These are phyloP conservation scores for Boletus rubroflammeus DNA, from an alignment of 768 basidiomycete genomes.

Conservation along the genomic window DNA sequence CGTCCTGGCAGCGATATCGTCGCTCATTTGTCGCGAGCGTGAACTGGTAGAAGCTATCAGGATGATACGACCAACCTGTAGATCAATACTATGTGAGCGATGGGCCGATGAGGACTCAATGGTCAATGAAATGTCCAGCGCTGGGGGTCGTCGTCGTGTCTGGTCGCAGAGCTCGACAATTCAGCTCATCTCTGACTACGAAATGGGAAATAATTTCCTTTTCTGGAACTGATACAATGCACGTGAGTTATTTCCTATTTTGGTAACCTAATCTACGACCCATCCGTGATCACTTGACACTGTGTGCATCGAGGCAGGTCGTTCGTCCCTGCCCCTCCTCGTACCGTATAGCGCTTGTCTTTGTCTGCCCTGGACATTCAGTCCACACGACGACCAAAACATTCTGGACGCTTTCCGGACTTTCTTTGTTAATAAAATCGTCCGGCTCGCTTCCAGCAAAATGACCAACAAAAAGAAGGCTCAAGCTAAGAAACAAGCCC, in stretches of 20 bases:
- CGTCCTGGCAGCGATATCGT: slow-evolving; percentile 9
- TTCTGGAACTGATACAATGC: not conserved
- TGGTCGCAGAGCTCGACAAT: not conserved
- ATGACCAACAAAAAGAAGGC: slow-evolving; percentile 34
- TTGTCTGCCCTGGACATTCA: not conserved
- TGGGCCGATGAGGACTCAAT: not conserved
- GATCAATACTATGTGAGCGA: not conserved
- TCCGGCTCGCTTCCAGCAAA: slow-evolving; percentile 1
- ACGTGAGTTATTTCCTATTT: slow-evolving; percentile 13
- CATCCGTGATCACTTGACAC: not conserved
- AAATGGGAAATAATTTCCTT: slow-evolving; percentile 12
- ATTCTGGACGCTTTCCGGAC: slow-evolving; percentile 11
- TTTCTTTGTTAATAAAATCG: not conserved
- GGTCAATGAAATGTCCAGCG: not conserved
- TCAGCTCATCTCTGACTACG: not conserved
- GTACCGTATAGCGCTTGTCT: not conserved
- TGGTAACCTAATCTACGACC: slow-evolving; percentile 1
- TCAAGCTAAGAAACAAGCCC: slow-evolving; percentile 27
- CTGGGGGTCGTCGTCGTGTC: slow-evolving; percentile 4
- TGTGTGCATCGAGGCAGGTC: not conserved
- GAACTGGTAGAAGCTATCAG: slow-evolving; percentile 13
- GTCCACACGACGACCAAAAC: not conserved
- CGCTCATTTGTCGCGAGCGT: slow-evolving; percentile 3
- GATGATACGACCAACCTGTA: not conserved
- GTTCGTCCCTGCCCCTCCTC: not conserved